Evolutionary conservation across 495 filamentous ascomycete species (phyloP).

Genomic region (Hyaloscypha variabilis): DNA sequence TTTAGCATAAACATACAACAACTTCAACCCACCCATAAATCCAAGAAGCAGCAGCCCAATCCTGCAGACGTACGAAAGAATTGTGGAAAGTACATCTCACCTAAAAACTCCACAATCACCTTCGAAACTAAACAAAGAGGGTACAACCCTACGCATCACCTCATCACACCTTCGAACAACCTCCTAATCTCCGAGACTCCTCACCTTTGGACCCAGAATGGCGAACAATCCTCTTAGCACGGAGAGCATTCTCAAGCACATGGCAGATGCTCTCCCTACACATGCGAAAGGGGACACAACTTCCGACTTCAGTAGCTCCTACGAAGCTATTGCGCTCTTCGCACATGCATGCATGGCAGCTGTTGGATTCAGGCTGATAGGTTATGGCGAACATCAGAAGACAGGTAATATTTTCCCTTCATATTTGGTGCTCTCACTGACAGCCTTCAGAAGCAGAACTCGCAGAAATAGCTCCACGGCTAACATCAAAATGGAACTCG

Average conservation of each 20-base stretch:
- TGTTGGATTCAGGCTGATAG: slow-evolving; percentile 80
- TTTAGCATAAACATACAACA: background rate
- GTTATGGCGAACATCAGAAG: slow-evolving; percentile 78
- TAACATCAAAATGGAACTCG: slow-evolving; percentile 80
- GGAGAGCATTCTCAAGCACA: slow-evolving; percentile 49
- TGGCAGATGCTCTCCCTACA: slow-evolving; percentile 60
- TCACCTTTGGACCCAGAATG: slow-evolving; percentile 6
- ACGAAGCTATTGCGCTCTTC: slow-evolving; percentile 85
- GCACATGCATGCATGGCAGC: slow-evolving; percentile 81
- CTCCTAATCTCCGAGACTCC: background rate
- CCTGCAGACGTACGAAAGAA: background rate
- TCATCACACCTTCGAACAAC: background rate
- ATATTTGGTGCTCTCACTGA: slow-evolving; percentile 4
- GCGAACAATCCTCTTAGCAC: slow-evolving; percentile 39
- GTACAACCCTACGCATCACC: background rate
- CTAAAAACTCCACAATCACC: background rate
- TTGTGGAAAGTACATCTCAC: background rate
- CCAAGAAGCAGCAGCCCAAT: background rate
- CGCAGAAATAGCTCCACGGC: slow-evolving; percentile 49
- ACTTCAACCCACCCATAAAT: background rate
- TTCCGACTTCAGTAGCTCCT: slow-evolving; percentile 69
- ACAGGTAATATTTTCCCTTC: slow-evolving; percentile 48
- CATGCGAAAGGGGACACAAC: slow-evolving; percentile 50
- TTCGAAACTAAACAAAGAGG: background rate
- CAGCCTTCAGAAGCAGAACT: slow-evolving; percentile 43